Evolutionary conservation across 78 protist genomes (phyloP), one percentile per base, ranked within the genome.

Genomic region (Parvularia atlantis): DNA sequence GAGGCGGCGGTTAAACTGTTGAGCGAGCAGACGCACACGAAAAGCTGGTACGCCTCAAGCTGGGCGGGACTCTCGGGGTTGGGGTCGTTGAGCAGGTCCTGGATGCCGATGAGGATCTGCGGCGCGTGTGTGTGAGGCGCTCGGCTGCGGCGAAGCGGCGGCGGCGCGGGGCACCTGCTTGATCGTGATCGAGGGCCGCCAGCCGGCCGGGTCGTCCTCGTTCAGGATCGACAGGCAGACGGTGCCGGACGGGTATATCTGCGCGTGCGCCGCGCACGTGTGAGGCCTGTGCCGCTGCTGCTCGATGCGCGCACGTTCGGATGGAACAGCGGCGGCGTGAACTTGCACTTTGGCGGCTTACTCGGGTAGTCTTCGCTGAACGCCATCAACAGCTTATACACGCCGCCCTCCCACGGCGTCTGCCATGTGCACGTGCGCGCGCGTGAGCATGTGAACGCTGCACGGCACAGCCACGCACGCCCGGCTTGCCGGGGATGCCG

Each of bases 171-270:
- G 1, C 60, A 76, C 90, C 80, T 78, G 88, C 76, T 89, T 91
- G 62, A 96, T 63, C 31, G 93, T 87, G 62, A 94, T 76, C 0
- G 90, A 83, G 0, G 98, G 97, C 65, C 78, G 76, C 99, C 99
- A 96, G n/a, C n/a, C n/a, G n/a, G n/a, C n/a, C n/a, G n/a, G n/a
- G 59, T 84, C 96, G 36, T 89, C 81, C 37, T 93, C 95, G 73
- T 92, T 90, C 35, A 96, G 65, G 35, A 96, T 76, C 58, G 90
- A 79, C 22, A 96, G 76, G 73, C 99, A 94, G n/a, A 94, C 92
- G 0, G 99, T 88, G 28, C 98, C 98, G 0, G 94, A 75, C 10
- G 97, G 97, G 61, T 82, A 93, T n/a, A n/a, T n/a, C n/a, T n/a
- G n/a, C n/a, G n/a, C n/a, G n/a, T n/a, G n/a, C n/a, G n/a, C n/a